These are phyloP conservation scores for Phytopythium cucurbitacearum DNA, from an alignment of 352 stramenopile species.

Conservation along the genomic window DNA sequence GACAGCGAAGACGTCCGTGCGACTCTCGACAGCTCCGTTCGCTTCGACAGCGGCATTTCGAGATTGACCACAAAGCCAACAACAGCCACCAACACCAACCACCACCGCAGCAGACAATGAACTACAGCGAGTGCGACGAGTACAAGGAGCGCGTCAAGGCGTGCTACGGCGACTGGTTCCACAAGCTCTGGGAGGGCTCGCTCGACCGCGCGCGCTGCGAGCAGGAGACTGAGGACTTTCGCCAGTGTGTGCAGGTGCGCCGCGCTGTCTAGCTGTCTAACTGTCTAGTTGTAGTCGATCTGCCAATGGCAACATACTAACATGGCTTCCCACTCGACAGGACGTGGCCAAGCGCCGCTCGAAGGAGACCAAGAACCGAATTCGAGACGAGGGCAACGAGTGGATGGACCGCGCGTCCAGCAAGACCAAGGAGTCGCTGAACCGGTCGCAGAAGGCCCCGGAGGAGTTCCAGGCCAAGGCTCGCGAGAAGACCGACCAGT, in stretches of 20 bases:
- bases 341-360: slow-evolving; percentile 39
- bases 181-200: slow-evolving; percentile 60
- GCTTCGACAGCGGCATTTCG: neutral
- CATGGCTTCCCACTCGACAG: slow-evolving; percentile 10
- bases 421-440: slow-evolving; percentile 24
- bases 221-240: slow-evolving; percentile 64
- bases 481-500: slow-evolving; percentile 23
- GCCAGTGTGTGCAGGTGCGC: slow-evolving; percentile 59
- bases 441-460: slow-evolving; percentile 8
- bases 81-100: neutral
- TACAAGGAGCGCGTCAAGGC: slow-evolving; percentile 75
- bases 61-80: neutral
- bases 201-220: slow-evolving; percentile 65
- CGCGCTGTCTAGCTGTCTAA: neutral
- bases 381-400: slow-evolving; percentile 17
- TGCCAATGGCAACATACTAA: neutral
- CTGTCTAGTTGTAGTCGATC: neutral
- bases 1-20: no score
- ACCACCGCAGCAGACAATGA: slow-evolving; percentile 13
- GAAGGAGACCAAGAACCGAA: slow-evolving; percentile 7
- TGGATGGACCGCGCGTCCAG: slow-evolving; percentile 55
- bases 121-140: slow-evolving; percentile 65
- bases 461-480: slow-evolving; percentile 23
- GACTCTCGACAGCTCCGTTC: neutral
- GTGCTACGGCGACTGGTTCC: slow-evolving; percentile 84